A percentile compares a stretch with the other conserved stretches of the same genome.
Conservation (phyloP, 176 grass and related monocot species). For the Cenchrus fungigraminus region DNA sequence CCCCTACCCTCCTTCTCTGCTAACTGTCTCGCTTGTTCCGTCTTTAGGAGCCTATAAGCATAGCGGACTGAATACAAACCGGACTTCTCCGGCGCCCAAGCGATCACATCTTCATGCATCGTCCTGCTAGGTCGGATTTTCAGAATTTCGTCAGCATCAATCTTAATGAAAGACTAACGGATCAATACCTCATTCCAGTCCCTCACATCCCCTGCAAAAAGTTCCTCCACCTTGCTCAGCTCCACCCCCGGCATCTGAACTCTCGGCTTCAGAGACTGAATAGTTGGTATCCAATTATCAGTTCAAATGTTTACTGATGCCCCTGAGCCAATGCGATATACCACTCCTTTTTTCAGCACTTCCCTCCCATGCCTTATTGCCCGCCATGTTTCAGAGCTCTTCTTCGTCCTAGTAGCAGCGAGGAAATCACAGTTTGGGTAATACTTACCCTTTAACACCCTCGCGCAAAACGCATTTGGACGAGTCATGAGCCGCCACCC, state of each 20-base stretch:
- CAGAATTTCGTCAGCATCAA: neutral
- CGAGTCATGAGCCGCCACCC: neutral
- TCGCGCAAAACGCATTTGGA: neutral
- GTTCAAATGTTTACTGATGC: neutral
- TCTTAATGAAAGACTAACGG: accelerated
- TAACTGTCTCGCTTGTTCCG: no score
- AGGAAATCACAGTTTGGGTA: neutral
- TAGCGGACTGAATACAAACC: neutral
- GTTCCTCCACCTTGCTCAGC: neutral
- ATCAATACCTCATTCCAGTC: neutral
- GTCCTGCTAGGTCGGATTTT: neutral
- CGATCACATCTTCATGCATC: neutral
- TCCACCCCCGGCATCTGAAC: neutral
- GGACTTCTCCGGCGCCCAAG: neutral
- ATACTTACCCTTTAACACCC: neutral
- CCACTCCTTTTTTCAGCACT: accelerated
- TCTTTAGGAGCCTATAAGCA: neutral
- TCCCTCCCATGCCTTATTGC: neutral
- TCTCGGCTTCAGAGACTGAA: neutral
- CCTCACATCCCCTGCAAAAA: neutral
- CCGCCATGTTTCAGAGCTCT: neutral
- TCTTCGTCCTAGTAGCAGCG: neutral
- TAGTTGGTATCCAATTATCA: neutral
- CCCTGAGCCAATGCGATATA: neutral
- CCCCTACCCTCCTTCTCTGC: no score